Percentiles rank a stretch among this genome's conserved stretches.
These are phyloP conservation scores for Akanthomyces dipterigenus DNA, from an alignment of 2,329 filamentous ascomycete species.

Conservation along the genomic window DNA sequence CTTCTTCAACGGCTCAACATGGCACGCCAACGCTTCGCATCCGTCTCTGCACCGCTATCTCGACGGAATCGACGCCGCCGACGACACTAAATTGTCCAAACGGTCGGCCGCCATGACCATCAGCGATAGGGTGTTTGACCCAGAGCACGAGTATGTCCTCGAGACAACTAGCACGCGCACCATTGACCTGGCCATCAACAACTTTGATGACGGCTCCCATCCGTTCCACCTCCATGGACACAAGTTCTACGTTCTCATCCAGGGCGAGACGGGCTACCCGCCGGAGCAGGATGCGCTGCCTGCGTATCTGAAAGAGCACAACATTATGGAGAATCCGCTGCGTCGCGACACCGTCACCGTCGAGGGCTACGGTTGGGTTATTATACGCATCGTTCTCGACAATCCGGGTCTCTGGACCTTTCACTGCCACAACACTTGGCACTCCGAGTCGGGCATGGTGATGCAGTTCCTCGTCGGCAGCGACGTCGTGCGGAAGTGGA, in stretches of 20 bases:
- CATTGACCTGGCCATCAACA: slow-evolving; percentile 52
- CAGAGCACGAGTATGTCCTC: slow-evolving; percentile 34
- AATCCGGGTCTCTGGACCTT: slow-evolving; percentile 53
- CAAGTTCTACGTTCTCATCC: slow-evolving; percentile 42
- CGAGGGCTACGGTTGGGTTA: slow-evolving; percentile 47
- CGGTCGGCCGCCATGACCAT: slow-evolving; percentile 17
- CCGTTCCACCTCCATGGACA: slow-evolving; percentile 54
- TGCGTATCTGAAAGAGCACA: slow-evolving; percentile 19
- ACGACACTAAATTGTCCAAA: neutral
- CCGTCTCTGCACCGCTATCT: slow-evolving; percentile 31
- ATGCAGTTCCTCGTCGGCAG: slow-evolving; percentile 47
- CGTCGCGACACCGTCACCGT: slow-evolving; percentile 40
- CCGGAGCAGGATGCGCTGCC: slow-evolving; percentile 22
- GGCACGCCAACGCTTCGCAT: slow-evolving; percentile 31
- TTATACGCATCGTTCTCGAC: slow-evolving; percentile 49
- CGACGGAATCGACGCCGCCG: slow-evolving; percentile 13
- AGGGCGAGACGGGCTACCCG: slow-evolving; percentile 29
- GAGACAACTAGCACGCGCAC: slow-evolving; percentile 45
- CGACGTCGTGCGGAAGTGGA: slow-evolving; percentile 23
- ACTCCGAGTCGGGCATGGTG: slow-evolving; percentile 48
- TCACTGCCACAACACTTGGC: slow-evolving; percentile 55
- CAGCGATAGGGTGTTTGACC: slow-evolving; percentile 26
- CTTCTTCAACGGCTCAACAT: slow-evolving; percentile 47
- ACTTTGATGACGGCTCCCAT: slow-evolving; percentile 45
- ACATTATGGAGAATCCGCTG: slow-evolving; percentile 25